Base-by-base conservation (phyloP, 208 protist genomes). In the Leishmania amazonensis region DNA sequence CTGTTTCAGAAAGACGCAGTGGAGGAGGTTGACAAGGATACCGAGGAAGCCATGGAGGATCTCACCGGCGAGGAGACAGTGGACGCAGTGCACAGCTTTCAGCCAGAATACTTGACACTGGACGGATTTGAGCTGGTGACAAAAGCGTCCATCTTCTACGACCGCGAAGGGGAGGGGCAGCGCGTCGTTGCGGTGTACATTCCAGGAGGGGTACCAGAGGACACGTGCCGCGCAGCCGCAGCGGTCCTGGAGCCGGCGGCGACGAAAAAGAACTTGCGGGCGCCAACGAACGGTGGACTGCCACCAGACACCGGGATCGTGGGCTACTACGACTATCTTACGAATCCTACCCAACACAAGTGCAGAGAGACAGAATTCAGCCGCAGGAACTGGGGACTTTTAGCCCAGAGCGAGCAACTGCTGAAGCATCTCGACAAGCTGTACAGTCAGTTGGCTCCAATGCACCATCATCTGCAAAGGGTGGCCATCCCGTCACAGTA, bases 251-350 rank as follows among this genome's bases (percentile, higher is more conserved):
- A 92, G 75, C 81, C 83, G 9, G 95, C 93, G 24, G 94, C 95
- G 42, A 97, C 93, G 15, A 90, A 81, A 31, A 88, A 89, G 68
- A 97, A 98, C 81, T 70, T 96, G 73, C 85, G 96, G 45, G 91
- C 92, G 0, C 80, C 80, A 6, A 92, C 87, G 15, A 98, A 98
- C 87, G 93, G 94, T 51, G 95, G 95, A 40, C 68, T 78, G n/a
- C 93, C 94, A 45, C 96, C 95, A 19, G 87, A 97, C 76, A 96
- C 93, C 15, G 95, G 96, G 67, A 95, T 98, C 80, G 92, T 95
- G 0, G 96, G 95, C 51, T 97, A 93, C 81, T 98, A 98, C 80
- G 96, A 98, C 81, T 98, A 98, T 76, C 84, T 97, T 28, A 96
- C 86, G 57, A 96, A 96, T 76, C 94, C 95, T 6, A 92, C 85